phyloP scores from a whole-genome alignment of 2,329 filamentous ascomycete genomes.

The Macroventuria anomochaeta region DNA sequence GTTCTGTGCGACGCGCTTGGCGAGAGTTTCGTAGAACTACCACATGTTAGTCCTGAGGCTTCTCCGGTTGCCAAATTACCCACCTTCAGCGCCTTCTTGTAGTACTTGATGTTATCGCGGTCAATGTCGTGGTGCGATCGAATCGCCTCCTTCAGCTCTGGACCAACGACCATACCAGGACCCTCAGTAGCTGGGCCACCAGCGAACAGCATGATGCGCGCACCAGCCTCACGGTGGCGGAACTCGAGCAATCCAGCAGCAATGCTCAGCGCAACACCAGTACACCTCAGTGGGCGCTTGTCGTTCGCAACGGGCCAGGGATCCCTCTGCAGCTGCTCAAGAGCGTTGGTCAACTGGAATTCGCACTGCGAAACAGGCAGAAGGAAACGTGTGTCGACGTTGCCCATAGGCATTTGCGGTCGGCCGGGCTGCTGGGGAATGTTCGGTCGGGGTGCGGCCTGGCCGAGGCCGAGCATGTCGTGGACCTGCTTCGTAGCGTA shows the following conservation, averaged over 20 bases:
- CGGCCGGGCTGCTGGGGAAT: constrained; percentile 76
- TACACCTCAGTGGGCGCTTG: constrained; percentile 87
- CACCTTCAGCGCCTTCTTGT: constrained; percentile 97
- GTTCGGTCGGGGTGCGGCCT: constrained; percentile 72
- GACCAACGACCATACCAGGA: constrained; percentile 94
- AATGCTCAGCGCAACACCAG: constrained; percentile 94
- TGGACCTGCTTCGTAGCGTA: constrained; percentile 99
- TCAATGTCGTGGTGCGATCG: constrained; percentile 99
- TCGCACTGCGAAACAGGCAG: constrained; percentile 95
- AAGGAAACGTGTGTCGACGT: constrained; percentile 86
- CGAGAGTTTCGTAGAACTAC: constrained; percentile 91
- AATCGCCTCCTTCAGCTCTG: constrained; percentile 94
- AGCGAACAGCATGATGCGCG: constrained; percentile 95
- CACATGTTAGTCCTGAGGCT: background rate
- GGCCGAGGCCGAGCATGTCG: constrained; percentile 90
- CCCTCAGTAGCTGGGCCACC: constrained; percentile 95
- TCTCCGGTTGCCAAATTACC: constrained; percentile 18
- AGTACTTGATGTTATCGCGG: constrained; percentile 98
- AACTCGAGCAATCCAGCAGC: constrained; percentile 91
- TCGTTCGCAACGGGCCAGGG: constrained; percentile 97
- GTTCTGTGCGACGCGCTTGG: constrained; percentile 93
- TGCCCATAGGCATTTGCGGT: constrained; percentile 71
- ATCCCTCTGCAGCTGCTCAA: constrained; percentile 95
- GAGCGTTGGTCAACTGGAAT: constrained; percentile 93
- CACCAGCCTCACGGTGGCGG: constrained; percentile 93